Conservation (phyloP, 495 filamentous ascomycete genomes). For the Thermothielavioides terrestris region DNA sequence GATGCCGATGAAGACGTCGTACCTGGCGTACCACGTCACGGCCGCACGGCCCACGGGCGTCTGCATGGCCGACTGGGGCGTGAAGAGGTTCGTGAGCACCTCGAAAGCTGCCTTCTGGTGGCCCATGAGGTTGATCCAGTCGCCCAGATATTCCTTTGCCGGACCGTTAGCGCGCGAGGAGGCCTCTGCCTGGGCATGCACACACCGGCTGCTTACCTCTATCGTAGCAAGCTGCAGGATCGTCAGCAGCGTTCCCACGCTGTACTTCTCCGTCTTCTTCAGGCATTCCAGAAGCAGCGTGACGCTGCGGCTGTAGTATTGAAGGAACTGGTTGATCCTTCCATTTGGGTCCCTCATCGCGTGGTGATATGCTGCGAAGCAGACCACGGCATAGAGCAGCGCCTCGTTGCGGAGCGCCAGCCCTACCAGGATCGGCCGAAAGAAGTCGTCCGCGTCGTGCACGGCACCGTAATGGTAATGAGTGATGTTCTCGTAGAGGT, state of each 20-base stretch:
- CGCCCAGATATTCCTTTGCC: conserved; percentile 88
- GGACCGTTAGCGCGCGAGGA: conserved; percentile 9
- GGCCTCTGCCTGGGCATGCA: neutral
- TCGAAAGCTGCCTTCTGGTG: conserved; percentile 87
- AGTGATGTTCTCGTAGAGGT: conserved; percentile 64
- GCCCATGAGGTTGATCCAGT: conserved; percentile 85
- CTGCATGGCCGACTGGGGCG: conserved; percentile 65
- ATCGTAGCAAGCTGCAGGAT: conserved; percentile 89
- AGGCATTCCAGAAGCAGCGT: conserved; percentile 64
- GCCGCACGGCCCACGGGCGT: conserved; percentile 60
- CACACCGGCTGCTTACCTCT: conserved; percentile 62
- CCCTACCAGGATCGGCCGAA: conserved; percentile 60
- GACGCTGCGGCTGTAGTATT: conserved; percentile 85
- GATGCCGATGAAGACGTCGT: conserved; percentile 76
- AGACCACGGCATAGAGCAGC: conserved; percentile 80
- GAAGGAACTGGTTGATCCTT: conserved; percentile 70
- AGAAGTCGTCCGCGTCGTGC: conserved; percentile 56
- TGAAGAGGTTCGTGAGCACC: conserved; percentile 68
- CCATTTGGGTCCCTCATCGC: conserved; percentile 59
- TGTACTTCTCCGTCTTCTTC: conserved; percentile 58
- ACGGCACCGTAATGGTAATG: conserved; percentile 75
- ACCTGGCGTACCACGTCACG: conserved; percentile 79
- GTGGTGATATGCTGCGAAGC: conserved; percentile 82
- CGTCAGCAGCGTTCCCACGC: conserved; percentile 68
- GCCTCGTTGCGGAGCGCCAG: conserved; percentile 71